A percentile compares a stretch with the other conserved stretches of the same genome.
Conservation (phyloP, 2,329 filamentous ascomycete species). For the Fusarium sulawesiense region DNA sequence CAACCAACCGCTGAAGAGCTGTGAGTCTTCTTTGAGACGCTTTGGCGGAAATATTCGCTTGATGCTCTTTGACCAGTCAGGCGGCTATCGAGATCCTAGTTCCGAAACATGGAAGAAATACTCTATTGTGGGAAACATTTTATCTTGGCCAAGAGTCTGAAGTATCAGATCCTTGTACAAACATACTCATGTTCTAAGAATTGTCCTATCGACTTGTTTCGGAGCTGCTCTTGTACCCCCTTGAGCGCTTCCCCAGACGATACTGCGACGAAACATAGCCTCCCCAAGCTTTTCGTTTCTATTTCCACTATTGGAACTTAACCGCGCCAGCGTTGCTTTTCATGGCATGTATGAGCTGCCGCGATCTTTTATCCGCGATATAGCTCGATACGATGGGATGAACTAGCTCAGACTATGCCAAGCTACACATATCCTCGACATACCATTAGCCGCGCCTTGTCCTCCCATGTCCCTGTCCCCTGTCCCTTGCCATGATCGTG, state of each 20-base stretch:
- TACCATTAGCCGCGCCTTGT: slow-evolving; percentile 37
- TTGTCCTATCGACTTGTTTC: slow-evolving; percentile 12
- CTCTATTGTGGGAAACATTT: slow-evolving; percentile 9
- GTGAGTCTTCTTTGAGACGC: slow-evolving; percentile 21
- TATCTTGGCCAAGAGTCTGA: background rate
- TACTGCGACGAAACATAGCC: slow-evolving; percentile 10
- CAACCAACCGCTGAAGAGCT: slow-evolving; percentile 21
- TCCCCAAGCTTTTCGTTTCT: slow-evolving; percentile 7
- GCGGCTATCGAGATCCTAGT: slow-evolving; percentile 38
- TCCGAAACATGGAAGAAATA: slow-evolving; percentile 29
- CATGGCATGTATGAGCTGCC: slow-evolving; percentile 18
- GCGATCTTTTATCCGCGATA: slow-evolving; percentile 32
- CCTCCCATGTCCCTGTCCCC: slow-evolving; percentile 5
- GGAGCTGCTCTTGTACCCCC: slow-evolving; percentile 13
- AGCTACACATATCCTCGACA: slow-evolving; percentile 15
- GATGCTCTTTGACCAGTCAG: slow-evolving; percentile 29
- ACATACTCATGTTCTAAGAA: slow-evolving; percentile 1
- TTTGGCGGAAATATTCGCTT: slow-evolving; percentile 6
- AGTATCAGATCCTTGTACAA: slow-evolving; percentile 12
- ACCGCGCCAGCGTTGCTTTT: slow-evolving; percentile 24
- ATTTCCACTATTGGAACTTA: slow-evolving; percentile 1
- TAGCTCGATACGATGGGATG: slow-evolving; percentile 35
- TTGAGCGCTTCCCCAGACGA: slow-evolving; percentile 38
- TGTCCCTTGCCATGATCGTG: slow-evolving; percentile 20
- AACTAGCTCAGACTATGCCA: slow-evolving; percentile 25